Evolutionary conservation across 129 eudicot species (phyloP).

Genomic region (Erigeron canadensis): DNA sequence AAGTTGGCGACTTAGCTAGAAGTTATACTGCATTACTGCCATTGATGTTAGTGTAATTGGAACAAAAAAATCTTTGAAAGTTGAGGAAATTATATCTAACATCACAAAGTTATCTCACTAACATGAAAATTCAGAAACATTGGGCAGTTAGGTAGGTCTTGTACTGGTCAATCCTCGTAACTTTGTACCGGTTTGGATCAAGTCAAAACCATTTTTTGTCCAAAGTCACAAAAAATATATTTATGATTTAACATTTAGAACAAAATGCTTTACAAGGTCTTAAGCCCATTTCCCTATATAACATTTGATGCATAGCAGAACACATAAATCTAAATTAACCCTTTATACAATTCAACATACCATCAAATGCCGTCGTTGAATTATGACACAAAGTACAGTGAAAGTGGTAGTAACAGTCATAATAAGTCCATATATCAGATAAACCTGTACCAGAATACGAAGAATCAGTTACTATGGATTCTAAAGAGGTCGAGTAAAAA

Average conservation of each 20-base stretch:
- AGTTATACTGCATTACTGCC: not conserved
- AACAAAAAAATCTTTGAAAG: not conserved
- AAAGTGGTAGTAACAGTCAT: constrained; percentile 54
- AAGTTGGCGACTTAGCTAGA: not conserved
- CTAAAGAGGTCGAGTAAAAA: not conserved
- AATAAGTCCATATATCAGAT: constrained; percentile 78
- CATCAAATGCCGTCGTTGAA: constrained; percentile 96
- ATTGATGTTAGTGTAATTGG: not conserved
- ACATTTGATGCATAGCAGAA: not conserved
- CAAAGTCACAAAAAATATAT: not conserved
- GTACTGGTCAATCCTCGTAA: not conserved
- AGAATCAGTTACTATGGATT: not conserved
- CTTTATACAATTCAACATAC: constrained; percentile 32
- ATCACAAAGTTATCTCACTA: not conserved
- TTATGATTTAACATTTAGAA: not conserved
- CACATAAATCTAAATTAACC: not conserved
- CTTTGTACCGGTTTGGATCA: not conserved
- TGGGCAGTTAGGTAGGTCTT: not conserved
- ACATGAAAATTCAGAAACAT: not conserved
- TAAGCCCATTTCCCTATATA: not conserved
- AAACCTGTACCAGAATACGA: constrained; percentile 52
- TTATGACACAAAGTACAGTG: constrained; percentile 76
- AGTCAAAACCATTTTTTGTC: not conserved
- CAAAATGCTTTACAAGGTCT: not conserved
- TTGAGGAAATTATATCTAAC: not conserved